Evolutionary conservation across 2,329 filamentous ascomycete species (phyloP), one percentile per base, ranked within the genome.

Genomic region (Sporothrix brunneoviolacea): DNA sequence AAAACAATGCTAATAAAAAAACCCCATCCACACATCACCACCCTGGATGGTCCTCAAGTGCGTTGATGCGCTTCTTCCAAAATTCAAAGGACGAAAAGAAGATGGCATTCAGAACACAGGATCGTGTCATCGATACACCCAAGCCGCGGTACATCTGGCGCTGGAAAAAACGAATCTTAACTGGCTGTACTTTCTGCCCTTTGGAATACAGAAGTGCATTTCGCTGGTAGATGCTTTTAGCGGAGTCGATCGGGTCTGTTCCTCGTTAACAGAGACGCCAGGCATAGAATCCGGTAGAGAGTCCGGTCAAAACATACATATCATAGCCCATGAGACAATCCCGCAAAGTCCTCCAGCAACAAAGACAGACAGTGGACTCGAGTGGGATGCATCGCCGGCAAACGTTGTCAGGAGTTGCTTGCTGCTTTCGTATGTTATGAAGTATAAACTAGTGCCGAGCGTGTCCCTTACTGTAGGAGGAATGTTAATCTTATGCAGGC

Each of bases 41-140:
- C 6, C 42, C 18, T 19, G 48, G 53, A 8, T 65, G 60, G 44
- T 80, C 74, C 35, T 79, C 74, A 56, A 78, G 68, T 9, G 70
- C 66, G 61, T 77, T 76, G 66, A 82, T 80, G 57, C 75, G 73
- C 64, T 83, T 84, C 70, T 93, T 93, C 60, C 88, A 77, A 60
- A 88, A 83, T 68, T 94, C 88, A 64, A 93, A 94, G 35, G 83
- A 85, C 38, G 86, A 90, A 70, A 94, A 94, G 75, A 94, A 94
- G 60, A 94, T 86, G 58, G 88, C 87, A 64, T 94, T 94, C 59
- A 93, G 83, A 47, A 88, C 75, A 60, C 86, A 90, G 12, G 87
- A 91, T 50, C 88, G 82, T 57, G 81, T 78, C 82, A 93, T 91
- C 33, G 86, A 91, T 22, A 93, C 88, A 19, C 83, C 86, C 3